phyloP scores from a whole-genome alignment of 352 stramenopile species.

The Phytophthora pseudosyringae region DNA sequence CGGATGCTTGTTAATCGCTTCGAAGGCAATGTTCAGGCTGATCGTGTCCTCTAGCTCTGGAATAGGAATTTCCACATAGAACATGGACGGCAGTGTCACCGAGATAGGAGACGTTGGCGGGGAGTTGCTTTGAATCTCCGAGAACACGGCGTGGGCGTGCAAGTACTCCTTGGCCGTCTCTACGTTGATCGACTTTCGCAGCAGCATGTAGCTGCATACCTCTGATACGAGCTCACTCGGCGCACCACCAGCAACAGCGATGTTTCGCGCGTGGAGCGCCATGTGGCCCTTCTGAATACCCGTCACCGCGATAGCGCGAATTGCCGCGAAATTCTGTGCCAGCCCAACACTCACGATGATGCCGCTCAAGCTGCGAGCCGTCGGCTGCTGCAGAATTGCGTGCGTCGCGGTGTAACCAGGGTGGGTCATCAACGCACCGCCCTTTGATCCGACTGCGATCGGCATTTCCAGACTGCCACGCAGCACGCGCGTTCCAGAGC shows the following conservation, averaged over 20 bases:
- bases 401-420: constrained; percentile 80
- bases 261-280: constrained; percentile 87
- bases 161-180: constrained; percentile 88
- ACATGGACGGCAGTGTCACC: constrained; percentile 73
- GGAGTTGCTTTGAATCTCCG: constrained; percentile 64
- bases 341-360: constrained; percentile 85
- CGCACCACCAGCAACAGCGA: constrained; percentile 80
- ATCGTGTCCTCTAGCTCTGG: constrained; percentile 71
- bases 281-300: constrained; percentile 91
- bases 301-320: constrained; percentile 85
- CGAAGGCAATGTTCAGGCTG: constrained; percentile 86
- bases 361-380: constrained; percentile 60
- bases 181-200: constrained; percentile 80
- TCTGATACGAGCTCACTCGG: constrained; percentile 84
- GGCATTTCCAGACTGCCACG: constrained; percentile 80
- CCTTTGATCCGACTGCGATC: constrained; percentile 84
- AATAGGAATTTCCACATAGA: constrained; percentile 85
- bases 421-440: constrained; percentile 82
- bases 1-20: constrained; percentile 76
- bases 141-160: constrained; percentile 79
- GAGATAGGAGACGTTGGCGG: constrained; percentile 50
- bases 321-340: constrained; percentile 87
- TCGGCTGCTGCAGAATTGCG: constrained; percentile 78
- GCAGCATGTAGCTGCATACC: constrained; percentile 88
- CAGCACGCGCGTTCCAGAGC: constrained; percentile 55